Conservation (phyloP, 805 yeast genomes). For the Monosporozyma yasuniensis region DNA sequence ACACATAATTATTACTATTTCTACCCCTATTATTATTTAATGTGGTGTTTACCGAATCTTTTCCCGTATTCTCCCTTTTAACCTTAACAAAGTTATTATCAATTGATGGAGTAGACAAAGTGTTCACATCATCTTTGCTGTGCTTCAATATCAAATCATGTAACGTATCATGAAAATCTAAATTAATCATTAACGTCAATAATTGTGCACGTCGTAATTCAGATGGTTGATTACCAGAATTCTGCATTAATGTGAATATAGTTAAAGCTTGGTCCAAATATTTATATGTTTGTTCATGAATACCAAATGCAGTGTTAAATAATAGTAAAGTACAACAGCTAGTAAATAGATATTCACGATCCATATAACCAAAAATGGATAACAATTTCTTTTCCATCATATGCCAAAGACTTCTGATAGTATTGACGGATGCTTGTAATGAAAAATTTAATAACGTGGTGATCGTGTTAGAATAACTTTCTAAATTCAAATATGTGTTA, state of each 20-base stretch:
- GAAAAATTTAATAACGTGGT: constrained; percentile 66
- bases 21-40: not conserved
- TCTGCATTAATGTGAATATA: constrained; percentile 66
- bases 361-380: constrained; percentile 84
- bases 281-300: constrained; percentile 62
- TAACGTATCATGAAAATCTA: constrained; percentile 65
- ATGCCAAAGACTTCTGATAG: constrained; percentile 66
- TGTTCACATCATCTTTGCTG: constrained; percentile 32
- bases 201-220: constrained; percentile 65
- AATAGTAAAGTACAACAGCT: constrained; percentile 65
- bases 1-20: not conserved
- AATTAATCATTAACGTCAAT: constrained; percentile 50
- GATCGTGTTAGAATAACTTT: constrained; percentile 58
- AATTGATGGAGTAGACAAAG: not conserved
- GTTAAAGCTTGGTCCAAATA: constrained; percentile 65
- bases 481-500: constrained; percentile 52
- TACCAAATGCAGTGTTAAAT: constrained; percentile 74
- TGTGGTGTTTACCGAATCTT: not conserved
- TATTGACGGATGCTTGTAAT: constrained; percentile 71
- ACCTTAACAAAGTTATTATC: not conserved
- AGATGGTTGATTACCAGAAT: constrained; percentile 73
- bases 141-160: constrained; percentile 46
- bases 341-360: constrained; percentile 70
- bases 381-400: constrained; percentile 69
- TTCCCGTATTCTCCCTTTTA: not conserved